Evolutionary conservation across 345 rosid genomes (phyloP), one percentile per base, ranked within the genome.

Genomic region (Jatropha curcas): DNA sequence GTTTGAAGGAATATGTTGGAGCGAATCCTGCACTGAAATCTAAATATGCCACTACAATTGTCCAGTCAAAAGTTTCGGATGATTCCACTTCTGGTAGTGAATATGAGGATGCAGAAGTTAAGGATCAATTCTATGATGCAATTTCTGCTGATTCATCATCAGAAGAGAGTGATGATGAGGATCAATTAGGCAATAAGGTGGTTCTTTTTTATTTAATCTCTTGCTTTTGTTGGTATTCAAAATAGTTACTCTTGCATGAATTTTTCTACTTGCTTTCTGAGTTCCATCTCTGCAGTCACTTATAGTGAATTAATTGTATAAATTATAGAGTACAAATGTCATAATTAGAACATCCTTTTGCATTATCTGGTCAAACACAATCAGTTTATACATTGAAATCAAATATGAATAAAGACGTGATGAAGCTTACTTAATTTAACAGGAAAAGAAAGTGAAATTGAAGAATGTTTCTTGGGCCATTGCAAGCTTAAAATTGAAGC

Each of bases 91-190:
- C 88, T 46, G 76, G 61, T 67, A 77, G 83, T 46, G 96, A 91
- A 65, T 76, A 76, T 83, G 96, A 84, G 74, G 96, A 92, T 75
- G 52, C 74, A 48, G 88, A 87, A 72, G 60, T 71, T 67, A 87
- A 83, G 56, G 99, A 95, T 80, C 89, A 92, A 84, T 95, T 95
- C 80, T 92, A 91, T 80, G 99, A 95, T 83, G 99, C 99, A 66
- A 80, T 89, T 64, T 86, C 86, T 79, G 86, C 80, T 62, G 89
- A 80, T 51, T 76, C 86, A 10, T 88, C 98, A 59, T 92, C 86
- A 73, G 97, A 90, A 71, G 95, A 86, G 56, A 85, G 91, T 35
- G 90, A 86, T 43, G 86, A 78, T 53, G 88, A 82, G 60, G 77
- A 78, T 50, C 86, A 76, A 45, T 65, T 43, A 66, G 76, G 75